phyloP scores from a whole-genome alignment of 2,329 filamentous ascomycete genomes.

The Plenodomus tracheiphilus region DNA sequence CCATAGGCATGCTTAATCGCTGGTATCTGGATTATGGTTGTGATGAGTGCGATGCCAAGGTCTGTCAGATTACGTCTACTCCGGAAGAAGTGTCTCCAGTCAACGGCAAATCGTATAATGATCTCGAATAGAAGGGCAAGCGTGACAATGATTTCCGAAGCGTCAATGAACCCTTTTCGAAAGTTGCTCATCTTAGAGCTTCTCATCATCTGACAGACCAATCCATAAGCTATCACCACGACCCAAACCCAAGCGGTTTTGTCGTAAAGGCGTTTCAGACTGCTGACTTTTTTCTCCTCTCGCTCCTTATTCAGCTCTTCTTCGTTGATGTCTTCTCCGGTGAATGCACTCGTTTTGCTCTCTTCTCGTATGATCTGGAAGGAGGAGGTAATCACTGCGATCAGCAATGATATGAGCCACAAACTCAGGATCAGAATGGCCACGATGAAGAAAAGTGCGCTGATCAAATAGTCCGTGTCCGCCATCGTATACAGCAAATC shows the following conservation, averaged over 20 bases:
- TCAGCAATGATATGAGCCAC: constrained; percentile 92
- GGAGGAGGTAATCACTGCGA: constrained; percentile 96
- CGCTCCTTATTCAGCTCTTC: constrained; percentile 37
- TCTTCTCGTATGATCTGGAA: constrained; percentile 99
- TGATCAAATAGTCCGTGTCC: constrained; percentile 85
- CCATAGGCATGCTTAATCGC: constrained; percentile 66
- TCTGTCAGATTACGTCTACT: constrained; percentile 79
- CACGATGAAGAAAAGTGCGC: constrained; percentile 73
- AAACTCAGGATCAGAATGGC: constrained; percentile 89
- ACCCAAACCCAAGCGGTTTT: constrained; percentile 80
- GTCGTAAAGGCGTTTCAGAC: constrained; percentile 72
- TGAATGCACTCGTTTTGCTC: constrained; percentile 91
- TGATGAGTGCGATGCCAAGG: constrained; percentile 76
- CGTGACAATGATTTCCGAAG: constrained; percentile 75
- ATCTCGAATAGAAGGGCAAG: constrained; percentile 81
- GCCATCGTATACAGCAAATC: constrained; percentile 93
- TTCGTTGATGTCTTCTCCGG: constrained; percentile 63
- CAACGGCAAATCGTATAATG: constrained; percentile 71
- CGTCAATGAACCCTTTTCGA: constrained; percentile 67
- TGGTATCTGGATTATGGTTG: constrained; percentile 83
- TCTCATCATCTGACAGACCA: constrained; percentile 77
- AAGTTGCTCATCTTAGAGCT: constrained; percentile 72
- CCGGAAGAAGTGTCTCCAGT: constrained; percentile 80
- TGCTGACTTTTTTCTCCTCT: constrained; percentile 48
- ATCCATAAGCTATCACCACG: constrained; percentile 73